phyloP scores from a whole-genome alignment of 2,329 filamentous ascomycete genomes.

The Parastagonospora nodorum region DNA sequence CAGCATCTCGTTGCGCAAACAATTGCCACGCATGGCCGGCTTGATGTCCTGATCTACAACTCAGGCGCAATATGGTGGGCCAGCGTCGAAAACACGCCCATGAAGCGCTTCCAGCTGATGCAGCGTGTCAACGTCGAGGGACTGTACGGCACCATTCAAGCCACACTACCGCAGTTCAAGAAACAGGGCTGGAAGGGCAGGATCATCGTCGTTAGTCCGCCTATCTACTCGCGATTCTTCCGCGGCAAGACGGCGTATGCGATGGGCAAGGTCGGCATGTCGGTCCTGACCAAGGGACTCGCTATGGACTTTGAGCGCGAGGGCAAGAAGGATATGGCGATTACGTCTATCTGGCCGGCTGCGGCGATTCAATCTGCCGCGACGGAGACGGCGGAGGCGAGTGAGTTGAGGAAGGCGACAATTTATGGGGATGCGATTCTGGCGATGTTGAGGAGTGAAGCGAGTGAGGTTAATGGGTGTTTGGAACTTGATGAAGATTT shows the following conservation, averaged over 20 bases:
- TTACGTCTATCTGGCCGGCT: slow-evolving; percentile 84
- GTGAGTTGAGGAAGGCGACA: slow-evolving; percentile 67
- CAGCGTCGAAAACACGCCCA: slow-evolving; percentile 71
- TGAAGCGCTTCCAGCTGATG: slow-evolving; percentile 72
- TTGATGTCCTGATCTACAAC: slow-evolving; percentile 83
- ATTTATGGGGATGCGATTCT: slow-evolving; percentile 83
- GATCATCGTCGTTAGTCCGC: slow-evolving; percentile 79
- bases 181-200: slow-evolving; percentile 62
- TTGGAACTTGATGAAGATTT: slow-evolving; percentile 83
- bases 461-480: slow-evolving; percentile 69
- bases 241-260: slow-evolving; percentile 86
- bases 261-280: slow-evolving; percentile 68
- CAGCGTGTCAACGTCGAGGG: slow-evolving; percentile 64
- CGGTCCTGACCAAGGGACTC: slow-evolving; percentile 77
- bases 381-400: slow-evolving; percentile 60
- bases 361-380: slow-evolving; percentile 78
- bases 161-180: slow-evolving; percentile 68
- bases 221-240: slow-evolving; percentile 85
- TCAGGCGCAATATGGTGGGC: slow-evolving; percentile 87
- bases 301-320: slow-evolving; percentile 80
- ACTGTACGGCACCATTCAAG: slow-evolving; percentile 73
- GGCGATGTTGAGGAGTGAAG: slow-evolving; percentile 68
- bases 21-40: slow-evolving; percentile 61
- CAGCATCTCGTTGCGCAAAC: slow-evolving; percentile 63
- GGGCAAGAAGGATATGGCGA: slow-evolving; percentile 69